Evolutionary conservation across 2,329 filamentous ascomycete species (phyloP).

Genomic region (Lecanicillium sp.): DNA sequence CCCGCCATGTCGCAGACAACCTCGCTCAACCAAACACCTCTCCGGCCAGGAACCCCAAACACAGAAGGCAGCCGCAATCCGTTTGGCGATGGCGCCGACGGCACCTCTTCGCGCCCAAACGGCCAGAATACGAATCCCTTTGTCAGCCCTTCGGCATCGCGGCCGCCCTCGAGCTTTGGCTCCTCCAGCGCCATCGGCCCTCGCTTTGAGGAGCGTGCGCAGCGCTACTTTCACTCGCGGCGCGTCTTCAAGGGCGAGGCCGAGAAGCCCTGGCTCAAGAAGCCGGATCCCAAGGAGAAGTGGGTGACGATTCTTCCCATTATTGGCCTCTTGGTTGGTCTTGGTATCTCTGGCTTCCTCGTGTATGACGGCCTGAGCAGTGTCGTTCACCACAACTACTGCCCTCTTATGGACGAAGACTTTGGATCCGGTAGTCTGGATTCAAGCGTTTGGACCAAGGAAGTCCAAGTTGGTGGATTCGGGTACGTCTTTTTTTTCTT

Average conservation of each 20-base stretch:
- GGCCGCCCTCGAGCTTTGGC: conserved; percentile 38
- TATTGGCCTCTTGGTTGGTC: conserved; percentile 59
- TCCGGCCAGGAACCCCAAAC: conserved; percentile 33
- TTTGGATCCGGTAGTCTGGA: conserved; percentile 50
- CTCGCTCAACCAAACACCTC: conserved; percentile 29
- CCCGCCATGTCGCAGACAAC: conserved; percentile 25
- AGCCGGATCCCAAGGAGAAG: conserved; percentile 69
- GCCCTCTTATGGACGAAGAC: conserved; percentile 56
- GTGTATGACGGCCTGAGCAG: conserved; percentile 66
- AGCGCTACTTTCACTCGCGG: conserved; percentile 65
- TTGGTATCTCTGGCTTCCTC: conserved; percentile 60
- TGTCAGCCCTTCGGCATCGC: conserved; percentile 33
- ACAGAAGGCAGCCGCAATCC: conserved; percentile 30
- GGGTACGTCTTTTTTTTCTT: conserved; percentile 45
- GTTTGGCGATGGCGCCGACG: conserved; percentile 30
- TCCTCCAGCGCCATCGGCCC: conserved; percentile 31
- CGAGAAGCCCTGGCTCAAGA: conserved; percentile 70
- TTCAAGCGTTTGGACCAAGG: conserved; percentile 59
- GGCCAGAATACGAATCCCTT: conserved; percentile 33
- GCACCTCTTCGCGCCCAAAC: conserved; percentile 21
- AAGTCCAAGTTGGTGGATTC: conserved; percentile 66
- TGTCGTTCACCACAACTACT: conserved; percentile 69
- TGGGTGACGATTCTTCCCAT: conserved; percentile 78
- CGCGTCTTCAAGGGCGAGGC: conserved; percentile 63
- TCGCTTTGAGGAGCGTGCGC: conserved; percentile 28